Evolutionary conservation across 1,284 basidiomycete genomes (phyloP), one percentile per base, ranked within the genome.

Genomic region (Lentinula novae-zelandiae): DNA sequence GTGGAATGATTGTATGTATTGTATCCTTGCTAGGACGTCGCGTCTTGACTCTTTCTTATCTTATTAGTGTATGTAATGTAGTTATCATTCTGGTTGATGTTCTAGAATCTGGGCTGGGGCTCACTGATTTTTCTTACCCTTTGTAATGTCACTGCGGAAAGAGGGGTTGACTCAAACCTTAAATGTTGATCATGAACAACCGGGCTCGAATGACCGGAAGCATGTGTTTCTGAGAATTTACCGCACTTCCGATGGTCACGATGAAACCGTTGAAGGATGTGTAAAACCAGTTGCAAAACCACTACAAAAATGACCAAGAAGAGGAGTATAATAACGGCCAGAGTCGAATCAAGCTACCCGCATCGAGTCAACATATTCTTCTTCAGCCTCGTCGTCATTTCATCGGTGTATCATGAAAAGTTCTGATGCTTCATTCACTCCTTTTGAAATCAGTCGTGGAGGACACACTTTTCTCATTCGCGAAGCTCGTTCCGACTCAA

Each of bases 401-500:
- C 9, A 22, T 46, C n/a, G 17, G 9, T 46, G 6, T 8, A 20
- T 5, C 20, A 46, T 20, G 44, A 12, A 22, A 15, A 20, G 10
- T 12, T 27, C 44, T 46, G n/a, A 5, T 4, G 22, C n/a, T n/a
- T 22, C 17, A 8, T n/a, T 34, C 31, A n/a, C 31, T n/a, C 53
- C 53, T 13, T 54, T 54, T 39, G n/a, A 40, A 2, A 22, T 54
- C 53, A 54, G 7, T 17, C 36, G 53, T 10, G 53, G 39, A 3
- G 39, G 39, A 58, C 38, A 42, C 0, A 58, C 2, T 4, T 58
- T 58, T 39, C 36, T 42, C n/a, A n/a, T 58, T 31, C 57, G 57
- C 22, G 49, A 58, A 44, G 46, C 51, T 3, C 17, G 27, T 22
- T 12, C 51, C 4, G 49, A 52, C 12, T 38, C 52, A 1, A 38